Evolutionary conservation across 768 basidiomycete genomes (phyloP).

Genomic region (Aureoboletus auriporus): DNA sequence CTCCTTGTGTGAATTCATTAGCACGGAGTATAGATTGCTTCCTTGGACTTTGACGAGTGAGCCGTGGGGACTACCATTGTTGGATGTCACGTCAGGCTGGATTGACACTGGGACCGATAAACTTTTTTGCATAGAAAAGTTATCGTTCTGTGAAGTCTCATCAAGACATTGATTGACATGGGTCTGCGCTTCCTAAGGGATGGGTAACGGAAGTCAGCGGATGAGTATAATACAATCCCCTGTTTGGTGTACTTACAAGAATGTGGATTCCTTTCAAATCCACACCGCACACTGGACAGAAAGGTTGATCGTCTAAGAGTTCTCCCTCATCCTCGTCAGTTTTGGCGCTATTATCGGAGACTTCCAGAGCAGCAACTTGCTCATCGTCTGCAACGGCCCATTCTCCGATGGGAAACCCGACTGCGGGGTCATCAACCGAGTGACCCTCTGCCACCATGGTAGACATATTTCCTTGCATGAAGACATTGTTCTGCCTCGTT

Average conservation of each 20-base stretch:
- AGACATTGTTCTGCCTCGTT: neutral
- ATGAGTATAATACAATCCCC: slow-evolving; percentile 1
- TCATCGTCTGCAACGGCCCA: slow-evolving; percentile 81
- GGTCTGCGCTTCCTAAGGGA: slow-evolving; percentile 40
- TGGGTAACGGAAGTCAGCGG: slow-evolving; percentile 3
- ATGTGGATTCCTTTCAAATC: slow-evolving; percentile 5
- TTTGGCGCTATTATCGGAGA: slow-evolving; percentile 18
- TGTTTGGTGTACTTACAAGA: slow-evolving; percentile 26
- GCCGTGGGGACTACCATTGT: neutral
- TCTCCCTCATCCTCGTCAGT: slow-evolving; percentile 24
- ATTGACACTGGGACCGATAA: neutral
- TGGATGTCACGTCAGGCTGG: neutral
- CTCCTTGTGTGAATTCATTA: slow-evolving; percentile 87
- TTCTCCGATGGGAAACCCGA: slow-evolving; percentile 38
- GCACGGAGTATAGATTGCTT: slow-evolving; percentile 62
- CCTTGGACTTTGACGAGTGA: neutral
- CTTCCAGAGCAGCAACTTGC: slow-evolving; percentile 33
- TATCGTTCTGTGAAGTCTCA: slow-evolving; percentile 12
- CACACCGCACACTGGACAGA: slow-evolving; percentile 27
- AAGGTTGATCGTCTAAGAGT: neutral
- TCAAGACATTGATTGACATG: slow-evolving; percentile 63
- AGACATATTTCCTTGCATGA: neutral
- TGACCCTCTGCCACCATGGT: neutral
- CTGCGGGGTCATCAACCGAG: neutral
- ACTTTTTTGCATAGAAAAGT: neutral